Conservation (phyloP, 192 early-diverging fungal genomes). For the Backusella macrospora region DNA sequence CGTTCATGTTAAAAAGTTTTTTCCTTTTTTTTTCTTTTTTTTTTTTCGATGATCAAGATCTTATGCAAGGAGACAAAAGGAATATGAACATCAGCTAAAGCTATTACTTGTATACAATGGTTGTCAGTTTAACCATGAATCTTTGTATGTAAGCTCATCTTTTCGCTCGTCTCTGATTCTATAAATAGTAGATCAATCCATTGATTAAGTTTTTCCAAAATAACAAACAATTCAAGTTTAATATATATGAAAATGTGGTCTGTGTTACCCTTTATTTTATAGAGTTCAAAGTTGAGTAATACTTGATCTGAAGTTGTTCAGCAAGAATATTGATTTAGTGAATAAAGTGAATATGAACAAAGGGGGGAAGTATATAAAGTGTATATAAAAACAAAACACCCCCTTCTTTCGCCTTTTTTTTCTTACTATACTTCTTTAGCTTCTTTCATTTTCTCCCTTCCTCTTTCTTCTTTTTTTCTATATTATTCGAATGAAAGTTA, state of each 20-base stretch:
- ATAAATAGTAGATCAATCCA: too few relatives aligned
- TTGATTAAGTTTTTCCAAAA: too few relatives aligned
- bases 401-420: neutral
- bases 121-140: too few relatives aligned
- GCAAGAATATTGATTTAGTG: neutral
- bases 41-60: too few relatives aligned
- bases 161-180: too few relatives aligned
- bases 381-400: neutral
- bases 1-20: too few relatives aligned
- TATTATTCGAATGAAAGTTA: conserved; percentile 16
- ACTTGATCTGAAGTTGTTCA: neutral
- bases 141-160: too few relatives aligned
- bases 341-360: neutral
- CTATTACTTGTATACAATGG: too few relatives aligned
- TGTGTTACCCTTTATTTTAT: neutral
- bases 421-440: neutral
- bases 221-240: neutral
- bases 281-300: neutral
- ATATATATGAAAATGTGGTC: neutral
- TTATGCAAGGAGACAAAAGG: too few relatives aligned
- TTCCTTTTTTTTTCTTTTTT: too few relatives aligned
- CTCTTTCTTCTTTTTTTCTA: neutral
- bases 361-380: neutral
- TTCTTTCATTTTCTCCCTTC: neutral
- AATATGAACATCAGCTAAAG: too few relatives aligned